Evolutionary conservation across 768 basidiomycete species (phyloP), one percentile per base, ranked within the genome.

Genomic region (Trametes cinnabarina): DNA sequence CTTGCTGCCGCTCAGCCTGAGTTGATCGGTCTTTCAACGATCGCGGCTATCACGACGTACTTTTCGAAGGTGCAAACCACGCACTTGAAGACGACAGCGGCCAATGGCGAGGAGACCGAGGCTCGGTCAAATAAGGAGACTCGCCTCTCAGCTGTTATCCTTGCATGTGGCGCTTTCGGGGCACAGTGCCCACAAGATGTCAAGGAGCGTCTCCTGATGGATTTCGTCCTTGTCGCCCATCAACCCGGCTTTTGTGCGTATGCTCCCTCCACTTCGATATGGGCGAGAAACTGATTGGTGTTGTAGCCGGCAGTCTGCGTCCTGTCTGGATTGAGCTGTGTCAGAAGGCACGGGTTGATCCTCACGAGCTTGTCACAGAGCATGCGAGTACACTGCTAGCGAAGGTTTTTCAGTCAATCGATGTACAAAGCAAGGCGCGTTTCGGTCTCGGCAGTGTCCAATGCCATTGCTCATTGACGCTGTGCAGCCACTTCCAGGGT

Each of bases 251-350:
- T 22, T 7, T 68, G 89, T 90, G 50, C 61, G 86, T 77, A 2
- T 10, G 17, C 17, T 44, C 30, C 26, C 46, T 4, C 25, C 25
- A 44, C 9, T 37, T 28, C 23, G n/a, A n/a, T n/a, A n/a, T n/a
- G n/a, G n/a, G 42, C 15, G 26, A 6, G 37, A 28, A 26, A 46
- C 32, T 50, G 30, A 41, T 41, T 25, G 12, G 4, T 58, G 3
- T 26, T 51, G 9, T 30, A 82, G 82, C 77, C 61, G 78, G 75
- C 20, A 70, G 75, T 15, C 78, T 80, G 9, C 79, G 83, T 17
- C 85, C 83, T 63, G 66, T 66, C 1, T 97, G 94, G 94, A 88
- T 95, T 57, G 90, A 92, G 54, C 62, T 91, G 4, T 90, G 88
- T 54, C 91, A 90, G 63, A 81, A 79, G 57, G 85, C 88, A 0